Percentiles rank a stretch among this genome's conserved stretches.
Conservation (phyloP, 176 grass and related monocot genomes). For the Hyparrhenia diplandra region DNA sequence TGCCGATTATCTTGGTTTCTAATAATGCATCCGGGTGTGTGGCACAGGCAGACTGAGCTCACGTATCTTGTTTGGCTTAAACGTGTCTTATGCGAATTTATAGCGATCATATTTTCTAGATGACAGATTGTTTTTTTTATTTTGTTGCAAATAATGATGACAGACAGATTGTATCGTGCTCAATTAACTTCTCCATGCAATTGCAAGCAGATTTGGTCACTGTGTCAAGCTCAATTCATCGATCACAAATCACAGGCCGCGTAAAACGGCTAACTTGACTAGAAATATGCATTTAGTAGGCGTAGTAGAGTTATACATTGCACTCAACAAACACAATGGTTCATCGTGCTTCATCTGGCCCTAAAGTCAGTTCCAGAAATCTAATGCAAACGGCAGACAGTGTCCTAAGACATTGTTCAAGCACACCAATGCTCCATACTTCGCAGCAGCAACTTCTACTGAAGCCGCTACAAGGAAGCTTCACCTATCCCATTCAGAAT, state of each 20-base stretch:
- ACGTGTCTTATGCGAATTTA: not conserved
- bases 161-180: no score
- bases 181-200: not conserved
- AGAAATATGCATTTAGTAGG: not conserved
- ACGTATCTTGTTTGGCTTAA: not conserved
- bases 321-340: conserved; percentile 8
- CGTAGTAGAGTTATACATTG: not conserved
- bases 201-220: no score
- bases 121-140: not conserved
- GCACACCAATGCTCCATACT: not conserved
- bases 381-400: not conserved
- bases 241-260: not conserved
- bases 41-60: no score
- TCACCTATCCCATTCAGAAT: conserved; percentile 71
- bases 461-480: not conserved
- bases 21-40: not conserved
- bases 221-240: no score
- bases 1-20: not conserved
- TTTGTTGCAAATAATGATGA: no score
- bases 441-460: not conserved
- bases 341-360: not conserved
- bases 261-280: not conserved
- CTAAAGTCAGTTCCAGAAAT: not conserved
- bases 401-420: not conserved
- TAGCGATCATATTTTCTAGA: not conserved